Base-by-base conservation (phyloP, 371 early-diverging fungal species). In the Lichtheimia ornata region DNA sequence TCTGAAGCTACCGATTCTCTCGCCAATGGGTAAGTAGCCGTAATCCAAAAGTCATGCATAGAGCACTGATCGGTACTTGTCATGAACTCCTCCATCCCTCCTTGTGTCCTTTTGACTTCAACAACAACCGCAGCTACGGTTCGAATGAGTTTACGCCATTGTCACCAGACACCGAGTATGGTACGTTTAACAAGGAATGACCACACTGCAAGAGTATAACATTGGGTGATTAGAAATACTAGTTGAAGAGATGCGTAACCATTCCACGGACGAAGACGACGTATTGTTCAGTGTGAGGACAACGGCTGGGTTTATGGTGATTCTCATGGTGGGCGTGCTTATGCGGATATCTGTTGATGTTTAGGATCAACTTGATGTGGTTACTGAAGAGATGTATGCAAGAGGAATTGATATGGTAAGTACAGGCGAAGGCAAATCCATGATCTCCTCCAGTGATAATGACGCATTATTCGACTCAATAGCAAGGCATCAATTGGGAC, bases 401-500 rank as follows among this genome's bases (percentile, higher is more conserved):
- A 52, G 53, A 17, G 77, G 77, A 24, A 60, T 64, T 12, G 77
- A 77, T 63, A 73, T 77, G 74, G 77, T 76, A 59, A 45, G 47
- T 9, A 20, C 28, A 27, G 17, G 12, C 2, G 4, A 17, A 20
- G 25, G 50, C 0, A 2, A 5, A 18, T 25, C 5, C 18, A 43
- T 54, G n/a, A 12, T 15, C n/a, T 15, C 14, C 40, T 30, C 4
- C 7, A 5, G 5, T n/a, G 57, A 1, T 9, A 13, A 15, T 20
- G 43, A 20, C 3, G 30, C 18, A 17, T 22, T 20, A 13, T 14
- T 30, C 22, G 41, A 18, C 5, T 42, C 9, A 30, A 42, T 58
- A 77, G 77, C 77, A 77, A 77, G 77, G 74, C 1, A 74, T 77
- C 40, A 63, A 66, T 18, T 77, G 77, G 77, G 58, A 53, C 40